Conservation (phyloP, 495 filamentous ascomycete species). For the Hypoxylon perforatum region DNA sequence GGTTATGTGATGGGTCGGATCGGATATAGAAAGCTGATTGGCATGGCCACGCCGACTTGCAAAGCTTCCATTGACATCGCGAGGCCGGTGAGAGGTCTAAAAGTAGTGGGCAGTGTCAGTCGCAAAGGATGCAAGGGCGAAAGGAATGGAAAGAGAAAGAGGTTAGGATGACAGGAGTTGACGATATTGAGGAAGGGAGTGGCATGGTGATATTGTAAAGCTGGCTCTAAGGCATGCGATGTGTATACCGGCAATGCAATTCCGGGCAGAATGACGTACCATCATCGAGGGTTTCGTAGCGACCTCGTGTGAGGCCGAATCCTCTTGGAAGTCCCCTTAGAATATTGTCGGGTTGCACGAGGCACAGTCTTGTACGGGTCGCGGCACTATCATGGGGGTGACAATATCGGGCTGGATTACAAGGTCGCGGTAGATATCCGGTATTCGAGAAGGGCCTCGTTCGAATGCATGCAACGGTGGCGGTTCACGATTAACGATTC, state of each 20-base stretch:
- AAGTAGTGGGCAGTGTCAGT: slow-evolving; percentile 35
- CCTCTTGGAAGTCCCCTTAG: slow-evolving; percentile 47
- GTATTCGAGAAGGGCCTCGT: slow-evolving; percentile 19
- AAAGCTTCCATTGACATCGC: slow-evolving; percentile 66
- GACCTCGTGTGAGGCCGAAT: slow-evolving; percentile 53
- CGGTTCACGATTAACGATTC: background rate
- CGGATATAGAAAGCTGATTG: slow-evolving; percentile 67
- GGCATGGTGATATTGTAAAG: slow-evolving; percentile 12
- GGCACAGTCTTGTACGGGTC: slow-evolving; percentile 43
- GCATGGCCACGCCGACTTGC: slow-evolving; percentile 65
- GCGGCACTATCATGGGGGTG: slow-evolving; percentile 53
- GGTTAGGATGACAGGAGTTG: background rate
- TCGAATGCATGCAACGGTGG: slow-evolving; percentile 28
- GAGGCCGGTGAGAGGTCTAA: slow-evolving; percentile 68
- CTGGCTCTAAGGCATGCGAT: slow-evolving; percentile 29
- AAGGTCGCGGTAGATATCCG: slow-evolving; percentile 19
- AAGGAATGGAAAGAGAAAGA: background rate
- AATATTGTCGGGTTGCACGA: slow-evolving; percentile 46
- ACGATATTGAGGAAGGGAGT: slow-evolving; percentile 4
- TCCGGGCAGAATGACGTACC: slow-evolving; percentile 41
- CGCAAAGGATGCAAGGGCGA: background rate
- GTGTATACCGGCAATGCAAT: background rate
- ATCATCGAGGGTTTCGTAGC: slow-evolving; percentile 47
- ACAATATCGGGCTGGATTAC: slow-evolving; percentile 22
- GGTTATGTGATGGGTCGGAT: slow-evolving; percentile 91